phyloP scores from a whole-genome alignment of 306 rosid genomes.

The Trichosanthes truncata region DNA sequence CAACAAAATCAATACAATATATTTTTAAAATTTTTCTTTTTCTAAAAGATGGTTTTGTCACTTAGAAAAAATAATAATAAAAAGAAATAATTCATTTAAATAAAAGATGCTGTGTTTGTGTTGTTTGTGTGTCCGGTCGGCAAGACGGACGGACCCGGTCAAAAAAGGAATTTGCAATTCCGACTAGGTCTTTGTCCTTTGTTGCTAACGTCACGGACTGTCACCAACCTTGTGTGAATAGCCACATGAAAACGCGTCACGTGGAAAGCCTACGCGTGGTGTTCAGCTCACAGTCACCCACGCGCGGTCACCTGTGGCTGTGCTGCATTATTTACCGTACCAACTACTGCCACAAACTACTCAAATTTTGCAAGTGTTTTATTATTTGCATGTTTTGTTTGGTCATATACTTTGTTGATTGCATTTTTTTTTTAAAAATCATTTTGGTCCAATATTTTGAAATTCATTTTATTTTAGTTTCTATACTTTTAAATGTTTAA shows the following conservation, averaged over 20 bases:
- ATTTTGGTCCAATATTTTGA: too few relatives aligned
- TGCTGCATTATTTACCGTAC: neutral
- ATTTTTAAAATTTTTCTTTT: neutral
- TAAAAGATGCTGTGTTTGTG: neutral
- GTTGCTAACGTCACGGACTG: neutral
- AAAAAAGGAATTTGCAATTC: neutral
- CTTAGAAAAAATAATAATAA: too few relatives aligned
- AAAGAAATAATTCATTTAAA: neutral
- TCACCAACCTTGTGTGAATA: neutral
- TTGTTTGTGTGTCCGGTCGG: neutral
- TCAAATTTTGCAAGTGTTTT: neutral
- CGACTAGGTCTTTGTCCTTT: neutral
- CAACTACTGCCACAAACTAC: neutral
- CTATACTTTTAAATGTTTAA: too few relatives aligned
- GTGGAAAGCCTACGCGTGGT: neutral
- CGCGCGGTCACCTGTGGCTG: neutral
- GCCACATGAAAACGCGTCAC: neutral
- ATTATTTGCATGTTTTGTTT: neutral
- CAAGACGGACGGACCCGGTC: slow-evolving; percentile 4
- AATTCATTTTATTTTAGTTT: too few relatives aligned
- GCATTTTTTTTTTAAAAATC: neutral
- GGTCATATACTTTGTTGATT: neutral
- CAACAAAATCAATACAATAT: neutral
- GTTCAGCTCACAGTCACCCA: neutral
- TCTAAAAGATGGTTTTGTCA: neutral